These are phyloP conservation scores for Pseudotsuga menziesii DNA, from an alignment of 75 land plant species.

Conservation along the genomic window DNA sequence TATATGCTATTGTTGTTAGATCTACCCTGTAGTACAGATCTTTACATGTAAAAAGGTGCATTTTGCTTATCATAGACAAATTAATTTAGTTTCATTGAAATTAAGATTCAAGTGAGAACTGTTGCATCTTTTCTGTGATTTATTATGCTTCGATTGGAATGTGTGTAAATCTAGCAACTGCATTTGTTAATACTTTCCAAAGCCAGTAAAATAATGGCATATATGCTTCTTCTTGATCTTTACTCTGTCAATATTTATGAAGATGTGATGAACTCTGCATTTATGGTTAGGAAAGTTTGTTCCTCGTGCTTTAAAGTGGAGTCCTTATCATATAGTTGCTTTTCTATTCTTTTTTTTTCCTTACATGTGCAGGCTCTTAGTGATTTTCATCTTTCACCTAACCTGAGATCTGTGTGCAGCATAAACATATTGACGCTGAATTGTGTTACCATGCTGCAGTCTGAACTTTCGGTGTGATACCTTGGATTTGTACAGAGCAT, in stretches of 20 bases:
- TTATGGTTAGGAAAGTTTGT: not conserved
- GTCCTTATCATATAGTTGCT: too few species aligned
- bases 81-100: not conserved
- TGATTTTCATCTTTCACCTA: not conserved
- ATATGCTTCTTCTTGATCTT: conserved; percentile 4
- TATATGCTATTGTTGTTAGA: not conserved
- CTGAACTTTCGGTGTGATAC: not conserved
- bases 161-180: not conserved
- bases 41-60: not conserved
- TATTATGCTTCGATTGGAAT: not conserved
- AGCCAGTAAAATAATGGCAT: not conserved
- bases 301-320: not conserved
- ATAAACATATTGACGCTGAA: conserved; percentile 3
- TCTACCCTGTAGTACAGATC: not conserved
- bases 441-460: not conserved
- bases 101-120: not conserved
- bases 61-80: not conserved
- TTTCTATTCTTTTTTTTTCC: not conserved
- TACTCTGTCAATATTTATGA: not conserved
- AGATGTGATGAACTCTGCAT: not conserved
- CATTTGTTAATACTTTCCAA: not conserved
- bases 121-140: not conserved
- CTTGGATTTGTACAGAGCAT: not conserved
- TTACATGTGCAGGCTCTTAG: not conserved
- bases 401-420: conserved; percentile 8